phyloP scores from a whole-genome alignment of 257 asterid genomes.

The Cruciata laevipes region DNA sequence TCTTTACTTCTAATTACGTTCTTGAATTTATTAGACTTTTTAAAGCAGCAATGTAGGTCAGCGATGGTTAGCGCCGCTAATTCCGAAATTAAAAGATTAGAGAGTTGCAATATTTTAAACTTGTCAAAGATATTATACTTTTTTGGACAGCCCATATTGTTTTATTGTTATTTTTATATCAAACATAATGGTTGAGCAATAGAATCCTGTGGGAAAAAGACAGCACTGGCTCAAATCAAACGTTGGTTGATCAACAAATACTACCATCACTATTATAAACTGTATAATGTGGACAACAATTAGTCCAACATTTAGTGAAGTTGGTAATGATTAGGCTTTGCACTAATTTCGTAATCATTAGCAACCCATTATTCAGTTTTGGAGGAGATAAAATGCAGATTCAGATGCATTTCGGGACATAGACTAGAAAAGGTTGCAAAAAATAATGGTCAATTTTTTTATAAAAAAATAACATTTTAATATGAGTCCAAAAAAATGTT shows the following conservation, averaged over 20 bases:
- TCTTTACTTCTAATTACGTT: too few species aligned
- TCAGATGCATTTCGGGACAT: neutral
- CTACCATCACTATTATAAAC: neutral
- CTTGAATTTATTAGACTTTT: neutral
- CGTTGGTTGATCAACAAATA: neutral
- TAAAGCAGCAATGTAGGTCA: neutral
- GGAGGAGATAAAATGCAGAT: neutral
- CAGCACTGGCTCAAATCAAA: slow-evolving; percentile 21
- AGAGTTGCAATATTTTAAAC: neutral
- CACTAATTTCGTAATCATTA: slow-evolving; percentile 40
- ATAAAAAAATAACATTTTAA: neutral
- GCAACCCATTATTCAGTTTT: slow-evolving; percentile 12
- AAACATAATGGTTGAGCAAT: neutral
- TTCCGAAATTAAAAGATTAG: neutral
- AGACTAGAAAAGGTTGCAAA: neutral
- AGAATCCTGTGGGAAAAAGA: slow-evolving; percentile 20
- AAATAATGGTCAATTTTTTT: neutral
- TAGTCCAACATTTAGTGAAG: slow-evolving; percentile 20
- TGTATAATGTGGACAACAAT: slow-evolving; percentile 11
- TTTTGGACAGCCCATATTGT: neutral
- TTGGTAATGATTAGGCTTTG: slow-evolving; percentile 36
- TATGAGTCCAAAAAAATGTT: slow-evolving; percentile 15
- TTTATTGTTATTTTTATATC: too few species aligned
- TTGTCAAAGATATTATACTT: slow-evolving; percentile 3
- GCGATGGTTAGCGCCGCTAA: slow-evolving; percentile 4